A percentile compares a stretch with the other conserved stretches of the same genome.
phyloP scores from a whole-genome alignment of 768 basidiomycete species.

The Phanerodontia chrysosporium region DNA sequence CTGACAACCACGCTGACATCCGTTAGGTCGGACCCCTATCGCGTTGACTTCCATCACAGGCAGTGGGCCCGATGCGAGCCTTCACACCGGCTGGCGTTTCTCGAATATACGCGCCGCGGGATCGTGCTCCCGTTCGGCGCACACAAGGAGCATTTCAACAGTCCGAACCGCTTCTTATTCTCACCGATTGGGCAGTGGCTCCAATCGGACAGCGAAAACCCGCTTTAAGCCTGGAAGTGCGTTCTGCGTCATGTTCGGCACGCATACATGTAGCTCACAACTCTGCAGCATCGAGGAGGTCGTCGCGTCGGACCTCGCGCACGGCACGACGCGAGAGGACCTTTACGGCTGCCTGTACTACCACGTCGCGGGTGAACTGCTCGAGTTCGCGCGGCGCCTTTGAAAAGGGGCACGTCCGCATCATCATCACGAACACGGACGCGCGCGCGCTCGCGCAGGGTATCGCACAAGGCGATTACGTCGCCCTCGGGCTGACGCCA shows the following conservation, averaged over 20 bases:
- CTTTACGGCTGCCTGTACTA: constrained; percentile 50
- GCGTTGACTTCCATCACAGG: constrained; percentile 39
- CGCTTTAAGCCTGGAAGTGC: constrained; percentile 49
- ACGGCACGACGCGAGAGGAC: constrained; percentile 38
- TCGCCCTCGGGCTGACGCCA: constrained; percentile 17
- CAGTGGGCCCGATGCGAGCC: constrained; percentile 31
- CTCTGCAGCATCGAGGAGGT: constrained; percentile 35
- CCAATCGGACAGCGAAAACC: constrained; percentile 35
- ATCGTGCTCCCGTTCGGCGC: constrained; percentile 48
- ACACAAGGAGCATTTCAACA: constrained; percentile 34
- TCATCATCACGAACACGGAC: constrained; percentile 34
- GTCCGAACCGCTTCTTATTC: constrained; percentile 44
- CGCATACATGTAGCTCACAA: not conserved
- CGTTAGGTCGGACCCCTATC: constrained; percentile 27
- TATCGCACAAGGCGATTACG: not conserved
- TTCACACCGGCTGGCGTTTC: constrained; percentile 40
- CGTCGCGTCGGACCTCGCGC: constrained; percentile 31
- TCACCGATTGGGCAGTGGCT: constrained; percentile 43
- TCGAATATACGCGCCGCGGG: constrained; percentile 36
- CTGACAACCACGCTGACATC: not conserved
- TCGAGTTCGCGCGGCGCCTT: constrained; percentile 32
- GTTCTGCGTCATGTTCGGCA: not conserved
- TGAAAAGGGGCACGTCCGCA: constrained; percentile 28
- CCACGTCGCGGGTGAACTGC: constrained; percentile 37
- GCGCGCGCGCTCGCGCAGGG: constrained; percentile 36